Percentiles rank a stretch among this genome's conserved stretches.
Evolutionary conservation across 495 filamentous ascomycete species (phyloP).

Genomic region (Letharia columbiana): DNA sequence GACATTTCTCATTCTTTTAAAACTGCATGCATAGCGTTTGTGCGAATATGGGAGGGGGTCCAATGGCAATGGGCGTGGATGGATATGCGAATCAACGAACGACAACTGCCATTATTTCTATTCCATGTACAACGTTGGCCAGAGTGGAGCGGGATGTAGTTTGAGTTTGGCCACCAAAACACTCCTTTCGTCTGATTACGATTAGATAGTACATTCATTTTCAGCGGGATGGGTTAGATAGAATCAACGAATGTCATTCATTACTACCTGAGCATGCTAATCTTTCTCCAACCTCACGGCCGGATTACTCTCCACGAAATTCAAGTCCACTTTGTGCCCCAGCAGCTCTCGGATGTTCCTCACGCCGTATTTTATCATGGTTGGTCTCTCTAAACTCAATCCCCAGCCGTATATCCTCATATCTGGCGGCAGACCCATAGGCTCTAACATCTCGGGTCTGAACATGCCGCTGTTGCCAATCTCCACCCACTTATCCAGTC

Average conservation of each 20-base stretch:
- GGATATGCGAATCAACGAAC: too few species aligned
- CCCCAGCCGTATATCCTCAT: slow-evolving; percentile 89
- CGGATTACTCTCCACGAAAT: slow-evolving; percentile 73
- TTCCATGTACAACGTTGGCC: neutral
- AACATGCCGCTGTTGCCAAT: slow-evolving; percentile 99
- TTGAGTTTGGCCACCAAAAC: neutral
- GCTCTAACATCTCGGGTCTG: slow-evolving; percentile 88
- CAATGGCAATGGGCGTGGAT: too few species aligned
- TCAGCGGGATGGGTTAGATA: too few species aligned
- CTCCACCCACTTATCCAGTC: slow-evolving; percentile 84
- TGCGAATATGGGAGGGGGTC: too few species aligned
- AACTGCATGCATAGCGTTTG: too few species aligned
- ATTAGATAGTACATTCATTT: too few species aligned
- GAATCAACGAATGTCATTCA: neutral
- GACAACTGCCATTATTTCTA: too few species aligned
- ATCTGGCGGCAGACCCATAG: slow-evolving; percentile 81
- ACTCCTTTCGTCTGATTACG: neutral
- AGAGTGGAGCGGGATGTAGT: neutral
- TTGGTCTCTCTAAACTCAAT: slow-evolving; percentile 82
- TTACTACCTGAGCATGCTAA: slow-evolving; percentile 2
- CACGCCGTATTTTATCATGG: slow-evolving; percentile 84
- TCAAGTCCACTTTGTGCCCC: slow-evolving; percentile 78
- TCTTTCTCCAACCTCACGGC: slow-evolving; percentile 63
- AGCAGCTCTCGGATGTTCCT: slow-evolving; percentile 77
- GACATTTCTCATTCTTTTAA: too few species aligned